Conservation (phyloP, 352 stramenopile genomes). For the Phytophthora sp. region DNA sequence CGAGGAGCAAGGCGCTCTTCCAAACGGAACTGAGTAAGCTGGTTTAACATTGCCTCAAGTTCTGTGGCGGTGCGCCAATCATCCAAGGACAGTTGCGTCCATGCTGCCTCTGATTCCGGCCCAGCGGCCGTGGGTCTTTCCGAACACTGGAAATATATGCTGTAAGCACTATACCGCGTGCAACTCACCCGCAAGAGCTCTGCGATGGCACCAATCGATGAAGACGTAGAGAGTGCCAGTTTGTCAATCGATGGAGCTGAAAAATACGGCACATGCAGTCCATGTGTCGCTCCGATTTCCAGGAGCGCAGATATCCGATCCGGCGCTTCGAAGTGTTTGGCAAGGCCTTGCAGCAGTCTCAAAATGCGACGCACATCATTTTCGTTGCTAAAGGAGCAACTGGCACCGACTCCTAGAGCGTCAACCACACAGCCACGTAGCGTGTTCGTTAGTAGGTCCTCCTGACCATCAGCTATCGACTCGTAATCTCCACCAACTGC, state of each 20-base stretch:
- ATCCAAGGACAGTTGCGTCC: slow-evolving; percentile 30
- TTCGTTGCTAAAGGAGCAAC: slow-evolving; percentile 7
- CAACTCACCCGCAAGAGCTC: slow-evolving; percentile 37
- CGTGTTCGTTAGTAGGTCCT: slow-evolving; percentile 27
- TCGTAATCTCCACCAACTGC: not conserved
- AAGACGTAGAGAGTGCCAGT: slow-evolving; percentile 7
- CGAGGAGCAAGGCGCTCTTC: slow-evolving; percentile 21
- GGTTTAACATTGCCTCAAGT: slow-evolving; percentile 38
- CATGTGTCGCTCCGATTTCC: slow-evolving; percentile 2
- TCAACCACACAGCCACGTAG: slow-evolving; percentile 33
- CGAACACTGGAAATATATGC: slow-evolving; percentile 32
- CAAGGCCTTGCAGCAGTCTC: slow-evolving; percentile 31
- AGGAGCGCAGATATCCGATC: slow-evolving; percentile 6
- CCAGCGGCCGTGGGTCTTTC: slow-evolving; percentile 9
- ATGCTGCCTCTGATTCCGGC: slow-evolving; percentile 23
- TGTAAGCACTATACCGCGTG: slow-evolving; percentile 29
- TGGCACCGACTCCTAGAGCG: slow-evolving; percentile 16
- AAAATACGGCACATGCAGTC: not conserved
- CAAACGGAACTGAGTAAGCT: slow-evolving; percentile 33
- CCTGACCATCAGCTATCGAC: slow-evolving; percentile 1
- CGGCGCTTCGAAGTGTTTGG: slow-evolving; percentile 16
- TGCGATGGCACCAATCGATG: slow-evolving; percentile 30
- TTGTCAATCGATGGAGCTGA: slow-evolving; percentile 15
- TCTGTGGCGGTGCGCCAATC: slow-evolving; percentile 39
- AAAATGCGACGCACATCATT: slow-evolving; percentile 28